Evolutionary conservation across 441 rosid species (phyloP).

Genomic region (Populus tomentosa): DNA sequence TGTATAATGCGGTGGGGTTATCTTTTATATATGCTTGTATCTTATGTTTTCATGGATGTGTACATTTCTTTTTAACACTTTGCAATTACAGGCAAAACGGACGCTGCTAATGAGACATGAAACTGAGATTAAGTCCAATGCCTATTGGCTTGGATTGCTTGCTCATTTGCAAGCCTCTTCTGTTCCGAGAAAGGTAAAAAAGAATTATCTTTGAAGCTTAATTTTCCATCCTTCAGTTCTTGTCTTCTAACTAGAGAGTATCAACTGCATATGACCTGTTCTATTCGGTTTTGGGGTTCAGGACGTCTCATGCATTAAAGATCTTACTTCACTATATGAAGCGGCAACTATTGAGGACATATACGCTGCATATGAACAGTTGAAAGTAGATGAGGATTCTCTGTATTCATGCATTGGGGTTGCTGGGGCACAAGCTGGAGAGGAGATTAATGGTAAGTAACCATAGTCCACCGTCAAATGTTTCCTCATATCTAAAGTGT

Average conservation of each 20-base stretch:
- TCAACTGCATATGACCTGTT: background rate
- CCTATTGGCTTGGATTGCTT: conserved; percentile 98
- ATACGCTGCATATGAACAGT: conserved; percentile 80
- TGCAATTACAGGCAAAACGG: conserved; percentile 73
- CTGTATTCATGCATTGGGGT: conserved; percentile 89
- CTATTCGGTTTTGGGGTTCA: conserved; percentile 32
- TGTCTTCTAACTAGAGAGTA: background rate
- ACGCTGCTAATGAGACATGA: conserved; percentile 98
- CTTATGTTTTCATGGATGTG: background rate
- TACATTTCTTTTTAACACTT: background rate
- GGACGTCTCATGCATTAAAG: conserved; percentile 93
- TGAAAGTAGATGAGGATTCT: conserved; percentile 79
- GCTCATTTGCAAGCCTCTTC: conserved; percentile 98
- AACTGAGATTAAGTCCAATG: conserved; percentile 99
- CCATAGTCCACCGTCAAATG: background rate
- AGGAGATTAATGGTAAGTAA: conserved; percentile 50
- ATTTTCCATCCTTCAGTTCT: background rate
- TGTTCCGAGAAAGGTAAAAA: conserved; percentile 86
- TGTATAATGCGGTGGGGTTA: background rate
- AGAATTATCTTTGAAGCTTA: conserved; percentile 8
- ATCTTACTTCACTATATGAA: conserved; percentile 79
- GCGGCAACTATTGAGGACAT: conserved; percentile 88
- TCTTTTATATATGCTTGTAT: background rate
- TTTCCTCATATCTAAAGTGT: background rate
- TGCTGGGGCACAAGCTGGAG: conserved; percentile 87